These are phyloP conservation scores for Fragosphaeria purpurea DNA, from an alignment of 2,329 filamentous ascomycete species.

Conservation along the genomic window DNA sequence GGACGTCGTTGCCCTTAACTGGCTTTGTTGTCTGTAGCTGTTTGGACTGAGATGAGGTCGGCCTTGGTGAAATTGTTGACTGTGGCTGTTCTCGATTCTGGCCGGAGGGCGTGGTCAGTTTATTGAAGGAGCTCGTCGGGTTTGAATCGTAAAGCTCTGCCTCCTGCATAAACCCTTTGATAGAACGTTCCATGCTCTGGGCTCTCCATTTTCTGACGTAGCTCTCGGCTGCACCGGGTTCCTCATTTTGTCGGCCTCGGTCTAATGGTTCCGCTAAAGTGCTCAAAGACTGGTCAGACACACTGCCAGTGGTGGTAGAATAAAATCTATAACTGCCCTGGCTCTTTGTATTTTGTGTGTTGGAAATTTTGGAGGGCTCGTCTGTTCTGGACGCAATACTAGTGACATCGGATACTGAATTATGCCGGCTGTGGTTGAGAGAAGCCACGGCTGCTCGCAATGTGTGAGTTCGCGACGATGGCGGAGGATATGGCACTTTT, in stretches of 20 bases:
- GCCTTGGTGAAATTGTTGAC: background rate
- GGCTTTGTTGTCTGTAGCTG: background rate
- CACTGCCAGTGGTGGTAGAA: conserved; percentile 6
- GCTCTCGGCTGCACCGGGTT: conserved; percentile 1
- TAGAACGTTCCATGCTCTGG: conserved; percentile 19
- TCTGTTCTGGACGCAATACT: conserved; percentile 8
- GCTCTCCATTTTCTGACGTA: conserved; percentile 18
- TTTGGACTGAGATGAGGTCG: conserved; percentile 6
- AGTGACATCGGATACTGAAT: conserved; percentile 6
- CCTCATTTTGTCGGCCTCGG: conserved; percentile 10
- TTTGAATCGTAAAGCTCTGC: background rate
- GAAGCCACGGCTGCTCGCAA: conserved; percentile 14
- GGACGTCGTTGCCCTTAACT: too few species aligned
- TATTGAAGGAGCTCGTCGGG: background rate
- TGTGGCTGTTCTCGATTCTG: background rate
- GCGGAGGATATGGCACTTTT: conserved; percentile 17
- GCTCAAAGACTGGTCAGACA: conserved; percentile 12
- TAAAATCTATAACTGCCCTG: background rate
- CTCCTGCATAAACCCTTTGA: conserved; percentile 19
- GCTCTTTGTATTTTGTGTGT: conserved; percentile 7
- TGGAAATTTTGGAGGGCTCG: conserved; percentile 11
- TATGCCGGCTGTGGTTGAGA: conserved; percentile 11
- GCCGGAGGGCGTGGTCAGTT: conserved; percentile 2
- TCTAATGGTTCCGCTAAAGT: background rate
- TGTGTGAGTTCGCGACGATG: conserved; percentile 21